Percentiles rank a stretch among this genome's conserved stretches.
Evolutionary conservation across 2,329 filamentous ascomycete species (phyloP).

Genomic region (Ilyonectria destructans): DNA sequence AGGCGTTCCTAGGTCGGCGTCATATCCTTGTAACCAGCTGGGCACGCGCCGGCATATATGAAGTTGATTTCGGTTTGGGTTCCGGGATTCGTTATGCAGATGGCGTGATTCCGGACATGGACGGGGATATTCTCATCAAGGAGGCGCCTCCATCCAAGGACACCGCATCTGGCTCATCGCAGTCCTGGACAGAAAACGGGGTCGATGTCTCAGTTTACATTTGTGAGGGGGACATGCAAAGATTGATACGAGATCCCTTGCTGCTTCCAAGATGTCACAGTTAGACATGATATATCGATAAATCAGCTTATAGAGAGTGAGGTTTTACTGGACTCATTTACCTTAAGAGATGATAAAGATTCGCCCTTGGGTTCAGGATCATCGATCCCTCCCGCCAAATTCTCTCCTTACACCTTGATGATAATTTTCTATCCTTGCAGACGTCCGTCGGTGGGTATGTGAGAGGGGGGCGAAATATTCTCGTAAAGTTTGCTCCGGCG

Average conservation of each 20-base stretch:
- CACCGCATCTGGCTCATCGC: not conserved
- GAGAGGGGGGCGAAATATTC: too few relatives aligned
- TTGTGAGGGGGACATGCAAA: conserved; percentile 35
- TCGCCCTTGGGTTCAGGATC: too few relatives aligned
- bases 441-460: too few relatives aligned
- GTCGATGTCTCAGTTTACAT: conserved; percentile 45
- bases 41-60: conserved; percentile 47
- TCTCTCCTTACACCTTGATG: too few relatives aligned
- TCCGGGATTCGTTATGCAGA: conserved; percentile 39
- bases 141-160: conserved; percentile 36
- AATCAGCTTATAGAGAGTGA: too few relatives aligned
- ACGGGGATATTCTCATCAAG: conserved; percentile 46
- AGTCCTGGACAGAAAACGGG: conserved; percentile 45
- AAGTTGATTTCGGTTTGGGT: conserved; percentile 46
- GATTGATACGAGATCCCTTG: conserved; percentile 36
- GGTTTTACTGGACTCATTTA: too few relatives aligned
- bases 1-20: conserved; percentile 44
- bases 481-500: too few relatives aligned
- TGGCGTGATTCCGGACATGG: conserved; percentile 43
- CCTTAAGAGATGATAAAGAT: too few relatives aligned
- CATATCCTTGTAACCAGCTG: conserved; percentile 49
- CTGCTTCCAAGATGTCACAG: conserved; percentile 26
- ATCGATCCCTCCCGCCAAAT: too few relatives aligned
- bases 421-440: too few relatives aligned
- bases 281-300: not conserved